Evolutionary conservation across 441 rosid species (phyloP).

Genomic region (Croton laevigatus): DNA sequence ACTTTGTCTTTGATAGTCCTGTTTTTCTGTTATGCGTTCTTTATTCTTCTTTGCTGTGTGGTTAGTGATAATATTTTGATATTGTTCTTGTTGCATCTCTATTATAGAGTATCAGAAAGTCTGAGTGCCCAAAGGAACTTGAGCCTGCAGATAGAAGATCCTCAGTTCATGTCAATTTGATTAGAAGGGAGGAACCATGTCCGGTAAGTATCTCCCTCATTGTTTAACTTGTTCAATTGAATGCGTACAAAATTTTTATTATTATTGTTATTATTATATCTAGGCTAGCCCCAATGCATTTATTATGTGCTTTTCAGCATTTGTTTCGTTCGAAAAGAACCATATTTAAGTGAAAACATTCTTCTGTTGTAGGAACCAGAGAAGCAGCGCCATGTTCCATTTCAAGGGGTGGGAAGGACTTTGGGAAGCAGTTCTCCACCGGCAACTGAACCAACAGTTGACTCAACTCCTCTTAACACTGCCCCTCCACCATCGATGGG

Average conservation of each 20-base stretch:
- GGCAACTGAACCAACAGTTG: conserved; percentile 30
- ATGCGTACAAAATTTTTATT: not conserved
- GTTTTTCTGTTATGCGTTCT: not conserved
- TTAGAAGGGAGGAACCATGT: conserved; percentile 67
- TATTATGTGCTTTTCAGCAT: not conserved
- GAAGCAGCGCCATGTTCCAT: conserved; percentile 51
- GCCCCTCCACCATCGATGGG: conserved; percentile 35
- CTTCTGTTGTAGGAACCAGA: conserved; percentile 57
- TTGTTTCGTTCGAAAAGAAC: not conserved
- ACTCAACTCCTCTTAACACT: conserved; percentile 31
- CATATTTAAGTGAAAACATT: not conserved
- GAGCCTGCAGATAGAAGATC: conserved; percentile 82
- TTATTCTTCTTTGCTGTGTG: not conserved
- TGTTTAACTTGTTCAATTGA: conserved; percentile 1
- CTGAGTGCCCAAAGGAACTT: conserved; percentile 97
- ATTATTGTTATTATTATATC: not conserved
- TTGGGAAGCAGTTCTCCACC: conserved; percentile 54
- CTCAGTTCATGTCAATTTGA: conserved; percentile 77
- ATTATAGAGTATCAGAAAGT: conserved; percentile 78
- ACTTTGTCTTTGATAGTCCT: not conserved
- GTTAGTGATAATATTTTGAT: conserved; percentile 1
- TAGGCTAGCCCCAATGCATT: not conserved
- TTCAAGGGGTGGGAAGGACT: conserved; percentile 92
- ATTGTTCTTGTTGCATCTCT: conserved; percentile 15
- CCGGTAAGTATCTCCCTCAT: conserved; percentile 48